phyloP scores from a whole-genome alignment of 1,284 basidiomycete species.

The Anthracocystis panici-leucophaei region DNA sequence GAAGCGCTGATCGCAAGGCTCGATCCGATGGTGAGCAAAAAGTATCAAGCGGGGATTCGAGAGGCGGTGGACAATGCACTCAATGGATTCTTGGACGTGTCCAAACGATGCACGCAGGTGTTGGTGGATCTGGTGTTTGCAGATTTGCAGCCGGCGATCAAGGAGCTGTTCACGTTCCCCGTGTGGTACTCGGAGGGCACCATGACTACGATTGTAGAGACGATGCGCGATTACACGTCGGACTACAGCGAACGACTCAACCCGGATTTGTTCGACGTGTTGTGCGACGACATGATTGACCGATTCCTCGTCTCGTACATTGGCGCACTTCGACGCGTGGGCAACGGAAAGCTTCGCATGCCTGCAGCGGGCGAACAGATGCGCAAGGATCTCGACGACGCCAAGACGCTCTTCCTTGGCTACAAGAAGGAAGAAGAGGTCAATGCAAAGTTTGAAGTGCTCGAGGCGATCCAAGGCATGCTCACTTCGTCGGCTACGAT shows the following conservation, averaged over 20 bases:
- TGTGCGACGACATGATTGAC: constrained; percentile 93
- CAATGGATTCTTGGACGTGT: constrained; percentile 97
- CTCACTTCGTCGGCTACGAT: constrained; percentile 90
- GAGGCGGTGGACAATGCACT: constrained; percentile 94
- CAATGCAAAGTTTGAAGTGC: constrained; percentile 83
- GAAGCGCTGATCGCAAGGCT: constrained; percentile 86
- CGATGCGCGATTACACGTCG: constrained; percentile 92
- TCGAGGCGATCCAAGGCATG: constrained; percentile 81
- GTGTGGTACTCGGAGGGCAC: constrained; percentile 76
- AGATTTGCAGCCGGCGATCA: constrained; percentile 89
- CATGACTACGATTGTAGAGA: constrained; percentile 88
- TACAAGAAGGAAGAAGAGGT: constrained; percentile 85
- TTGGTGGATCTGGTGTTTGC: constrained; percentile 95
- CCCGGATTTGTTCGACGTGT: constrained; percentile 87
- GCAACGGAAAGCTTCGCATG: constrained; percentile 82
- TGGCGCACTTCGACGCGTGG: constrained; percentile 82
- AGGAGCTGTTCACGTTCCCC: constrained; percentile 81
- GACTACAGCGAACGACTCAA: constrained; percentile 94
- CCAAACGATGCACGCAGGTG: constrained; percentile 93
- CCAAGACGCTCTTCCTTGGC: constrained; percentile 83
- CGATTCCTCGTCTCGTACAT: constrained; percentile 91
- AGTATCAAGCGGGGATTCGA: constrained; percentile 85
- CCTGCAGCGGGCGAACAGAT: constrained; percentile 85
- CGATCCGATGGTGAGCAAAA: constrained; percentile 90
- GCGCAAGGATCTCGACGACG: constrained; percentile 81